phyloP scores from a whole-genome alignment of 1,284 basidiomycete species.

The Leccinum variabile region DNA sequence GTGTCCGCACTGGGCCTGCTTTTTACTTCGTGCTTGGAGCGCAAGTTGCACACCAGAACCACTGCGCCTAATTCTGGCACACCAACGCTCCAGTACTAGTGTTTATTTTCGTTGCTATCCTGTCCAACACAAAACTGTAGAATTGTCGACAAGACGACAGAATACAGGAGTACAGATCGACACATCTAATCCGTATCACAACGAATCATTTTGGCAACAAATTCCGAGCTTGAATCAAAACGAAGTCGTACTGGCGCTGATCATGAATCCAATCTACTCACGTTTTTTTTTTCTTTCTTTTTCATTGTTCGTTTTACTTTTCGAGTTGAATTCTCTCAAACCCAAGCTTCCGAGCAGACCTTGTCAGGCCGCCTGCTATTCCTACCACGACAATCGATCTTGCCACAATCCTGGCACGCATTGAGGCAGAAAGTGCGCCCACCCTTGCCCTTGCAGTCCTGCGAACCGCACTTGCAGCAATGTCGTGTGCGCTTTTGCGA shows the following conservation, averaged over 20 bases:
- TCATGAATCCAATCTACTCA: not conserved
- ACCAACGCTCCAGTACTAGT: no score
- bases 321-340: conserved; percentile 12
- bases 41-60: no score
- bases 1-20: not conserved
- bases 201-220: conserved; percentile 15
- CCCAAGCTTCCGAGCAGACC: conserved; percentile 64
- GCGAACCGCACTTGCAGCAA: conserved; percentile 71
- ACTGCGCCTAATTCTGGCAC: no score
- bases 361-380: conserved; percentile 74
- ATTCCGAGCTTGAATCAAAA: conserved; percentile 1
- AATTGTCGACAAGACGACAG: not conserved
- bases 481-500: conserved; percentile 48
- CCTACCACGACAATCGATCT: conserved; percentile 67
- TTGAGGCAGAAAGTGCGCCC: conserved; percentile 67
- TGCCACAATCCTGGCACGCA: conserved; percentile 73
- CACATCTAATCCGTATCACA: conserved; percentile 11
- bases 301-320: not conserved
- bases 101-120: not conserved
- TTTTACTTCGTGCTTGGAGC: not conserved
- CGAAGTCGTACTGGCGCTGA: not conserved
- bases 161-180: conserved; percentile 10
- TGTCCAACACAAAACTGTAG: not conserved
- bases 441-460: conserved; percentile 76
- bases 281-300: not conserved